phyloP scores from a whole-genome alignment of 169 alveolate species.

The Eimeria sp. region DNA sequence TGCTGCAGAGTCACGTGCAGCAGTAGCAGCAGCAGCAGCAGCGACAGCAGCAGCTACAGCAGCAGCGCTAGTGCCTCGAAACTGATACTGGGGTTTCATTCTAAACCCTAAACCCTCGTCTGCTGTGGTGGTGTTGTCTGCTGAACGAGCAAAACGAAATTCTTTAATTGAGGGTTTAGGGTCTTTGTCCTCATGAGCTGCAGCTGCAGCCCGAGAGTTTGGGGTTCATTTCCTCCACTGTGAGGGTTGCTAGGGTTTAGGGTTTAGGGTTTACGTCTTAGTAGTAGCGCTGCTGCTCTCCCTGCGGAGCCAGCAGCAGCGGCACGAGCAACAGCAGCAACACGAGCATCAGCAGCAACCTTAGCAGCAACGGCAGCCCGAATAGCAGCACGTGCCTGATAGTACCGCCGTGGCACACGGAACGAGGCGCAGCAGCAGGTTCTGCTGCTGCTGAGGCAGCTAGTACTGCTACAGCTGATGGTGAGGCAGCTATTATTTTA shows the following conservation, averaged over 20 bases:
- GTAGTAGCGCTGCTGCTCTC: not conserved
- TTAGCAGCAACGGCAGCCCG: not conserved
- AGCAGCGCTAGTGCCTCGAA: not conserved
- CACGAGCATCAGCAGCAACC: constrained; percentile 17
- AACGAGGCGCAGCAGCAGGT: not conserved
- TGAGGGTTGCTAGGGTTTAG: not conserved
- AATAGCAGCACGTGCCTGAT: not conserved
- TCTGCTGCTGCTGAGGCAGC: not conserved
- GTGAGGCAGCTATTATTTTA: not conserved
- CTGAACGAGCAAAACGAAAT: not conserved
- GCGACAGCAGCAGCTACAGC: constrained; percentile 18
- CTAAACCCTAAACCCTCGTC: constrained; percentile 21
- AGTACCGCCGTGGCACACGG: not conserved
- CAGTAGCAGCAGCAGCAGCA: constrained; percentile 26
- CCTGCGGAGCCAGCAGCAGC: not conserved
- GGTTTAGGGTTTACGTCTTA: not conserved
- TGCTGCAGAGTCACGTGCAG: not conserved
- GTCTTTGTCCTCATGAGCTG: not conserved
- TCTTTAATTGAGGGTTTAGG: constrained; percentile 30
- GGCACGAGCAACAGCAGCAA: not conserved
- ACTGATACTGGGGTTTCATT: not conserved
- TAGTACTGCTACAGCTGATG: not conserved
- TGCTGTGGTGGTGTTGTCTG: not conserved
- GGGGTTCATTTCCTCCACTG: not conserved
- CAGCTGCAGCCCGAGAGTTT: not conserved